Percentiles rank a stretch among this genome's conserved stretches.
phyloP scores from a whole-genome alignment of 495 filamentous ascomycete genomes.

The Aspergillus indologenus region DNA sequence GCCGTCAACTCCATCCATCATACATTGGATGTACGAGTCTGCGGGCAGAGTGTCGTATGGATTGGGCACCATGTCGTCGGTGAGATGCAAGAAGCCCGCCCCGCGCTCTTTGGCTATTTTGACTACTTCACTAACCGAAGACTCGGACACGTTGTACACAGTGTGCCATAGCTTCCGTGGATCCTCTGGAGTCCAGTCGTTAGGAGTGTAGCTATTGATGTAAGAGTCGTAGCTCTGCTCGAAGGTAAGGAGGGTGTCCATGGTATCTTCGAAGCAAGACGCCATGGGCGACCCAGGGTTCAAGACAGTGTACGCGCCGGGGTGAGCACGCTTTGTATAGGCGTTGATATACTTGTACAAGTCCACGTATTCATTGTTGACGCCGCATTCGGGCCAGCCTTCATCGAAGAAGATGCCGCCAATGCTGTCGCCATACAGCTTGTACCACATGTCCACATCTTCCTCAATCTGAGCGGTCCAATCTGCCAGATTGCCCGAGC shows the following conservation, averaged over 20 bases:
- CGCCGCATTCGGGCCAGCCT: slow-evolving; percentile 21
- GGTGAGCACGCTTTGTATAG: slow-evolving; percentile 16
- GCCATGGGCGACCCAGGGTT: slow-evolving; percentile 18
- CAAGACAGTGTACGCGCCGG: slow-evolving; percentile 13
- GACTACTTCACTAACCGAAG: not conserved
- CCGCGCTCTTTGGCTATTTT: slow-evolving; percentile 6
- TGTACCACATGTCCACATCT: slow-evolving; percentile 25
- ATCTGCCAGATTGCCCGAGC: slow-evolving; percentile 15
- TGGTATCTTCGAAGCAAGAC: slow-evolving; percentile 17
- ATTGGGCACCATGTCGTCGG: slow-evolving; percentile 13
- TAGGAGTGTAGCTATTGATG: slow-evolving; percentile 9
- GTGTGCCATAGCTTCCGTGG: slow-evolving; percentile 22
- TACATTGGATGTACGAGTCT: slow-evolving; percentile 15
- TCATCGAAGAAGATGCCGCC: slow-evolving; percentile 27
- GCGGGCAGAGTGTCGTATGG: slow-evolving; percentile 17
- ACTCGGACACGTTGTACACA: slow-evolving; percentile 14
- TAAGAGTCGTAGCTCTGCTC: slow-evolving; percentile 13
- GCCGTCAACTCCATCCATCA: slow-evolving; percentile 13
- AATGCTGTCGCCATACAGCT: slow-evolving; percentile 14
- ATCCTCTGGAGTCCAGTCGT: slow-evolving; percentile 21
- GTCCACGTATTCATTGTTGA: slow-evolving; percentile 15
- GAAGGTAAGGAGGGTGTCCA: slow-evolving; percentile 20
- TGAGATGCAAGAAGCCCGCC: slow-evolving; percentile 15
- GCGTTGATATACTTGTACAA: slow-evolving; percentile 16
- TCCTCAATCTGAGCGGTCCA: slow-evolving; percentile 22